Evolutionary conservation across 2,329 filamentous ascomycete species (phyloP).

Genomic region (Juglanconis oblonga): DNA sequence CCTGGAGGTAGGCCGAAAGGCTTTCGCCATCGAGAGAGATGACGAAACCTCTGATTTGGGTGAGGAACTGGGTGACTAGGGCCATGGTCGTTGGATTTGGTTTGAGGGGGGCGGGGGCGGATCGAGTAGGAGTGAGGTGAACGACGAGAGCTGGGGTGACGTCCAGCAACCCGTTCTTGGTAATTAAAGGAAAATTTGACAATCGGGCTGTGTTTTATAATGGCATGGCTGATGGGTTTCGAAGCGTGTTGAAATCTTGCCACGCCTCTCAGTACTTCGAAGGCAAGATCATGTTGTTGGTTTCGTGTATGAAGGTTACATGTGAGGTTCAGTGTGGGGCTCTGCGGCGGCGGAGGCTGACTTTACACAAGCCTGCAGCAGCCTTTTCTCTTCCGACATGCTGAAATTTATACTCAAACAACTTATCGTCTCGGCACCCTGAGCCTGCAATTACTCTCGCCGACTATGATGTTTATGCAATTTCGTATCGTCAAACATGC

Average conservation of each 20-base stretch:
- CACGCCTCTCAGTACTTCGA: neutral
- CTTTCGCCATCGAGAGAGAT: conserved; percentile 60
- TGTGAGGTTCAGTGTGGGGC: neutral
- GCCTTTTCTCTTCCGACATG: neutral
- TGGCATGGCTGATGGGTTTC: neutral
- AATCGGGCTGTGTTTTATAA: neutral
- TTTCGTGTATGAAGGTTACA: neutral
- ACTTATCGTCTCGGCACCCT: neutral
- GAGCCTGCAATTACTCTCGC: no score
- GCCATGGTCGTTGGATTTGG: conserved; percentile 44
- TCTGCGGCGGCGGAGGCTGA: neutral
- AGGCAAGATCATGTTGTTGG: neutral
- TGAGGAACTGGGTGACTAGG: conserved; percentile 66
- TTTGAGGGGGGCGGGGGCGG: neutral
- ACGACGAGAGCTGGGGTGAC: neutral
- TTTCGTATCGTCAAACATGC: no score
- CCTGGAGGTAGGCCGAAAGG: conserved; percentile 68
- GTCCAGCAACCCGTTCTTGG: neutral
- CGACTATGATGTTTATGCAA: no score
- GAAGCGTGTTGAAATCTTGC: neutral
- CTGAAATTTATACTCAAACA: neutral
- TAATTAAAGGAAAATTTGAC: neutral
- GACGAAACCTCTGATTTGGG: conserved; percentile 60
- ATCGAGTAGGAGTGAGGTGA: neutral
- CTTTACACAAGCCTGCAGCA: neutral